Conservation (phyloP, 495 filamentous ascomycete genomes). For the Hyaloscypha hepaticicola region DNA sequence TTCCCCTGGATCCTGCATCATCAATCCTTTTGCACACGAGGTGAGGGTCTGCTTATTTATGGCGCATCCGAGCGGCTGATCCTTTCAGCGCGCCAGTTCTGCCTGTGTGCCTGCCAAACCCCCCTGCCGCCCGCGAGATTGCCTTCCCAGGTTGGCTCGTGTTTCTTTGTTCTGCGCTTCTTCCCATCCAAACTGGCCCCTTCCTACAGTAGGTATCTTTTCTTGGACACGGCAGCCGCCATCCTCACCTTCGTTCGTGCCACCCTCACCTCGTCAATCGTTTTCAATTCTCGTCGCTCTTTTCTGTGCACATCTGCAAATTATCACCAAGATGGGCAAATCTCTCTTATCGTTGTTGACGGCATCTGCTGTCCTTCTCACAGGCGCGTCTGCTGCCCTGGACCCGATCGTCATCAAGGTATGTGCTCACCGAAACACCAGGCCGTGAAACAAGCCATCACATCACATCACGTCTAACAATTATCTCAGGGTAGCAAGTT, state of each 20-base stretch:
- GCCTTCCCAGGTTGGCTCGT: not conserved
- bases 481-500: slow-evolving; percentile 43
- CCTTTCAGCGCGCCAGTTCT: not conserved
- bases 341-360: slow-evolving; percentile 18
- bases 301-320: slow-evolving; percentile 1
- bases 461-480: not conserved
- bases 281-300: slow-evolving; percentile 1
- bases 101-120: not conserved
- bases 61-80: not conserved
- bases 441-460: not conserved
- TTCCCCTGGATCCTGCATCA: not conserved
- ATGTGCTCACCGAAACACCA: slow-evolving; percentile 9
- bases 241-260: not conserved
- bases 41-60: not conserved
- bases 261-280: not conserved
- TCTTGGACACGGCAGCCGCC: not conserved
- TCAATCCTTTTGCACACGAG: not conserved
- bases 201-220: not conserved
- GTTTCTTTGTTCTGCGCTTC: not conserved
- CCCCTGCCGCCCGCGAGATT: not conserved
- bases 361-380: slow-evolving; percentile 12
- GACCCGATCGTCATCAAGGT: slow-evolving; percentile 41
- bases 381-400: slow-evolving; percentile 39
- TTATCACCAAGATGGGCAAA: slow-evolving; percentile 7
- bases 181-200: not conserved